A percentile compares a stretch with the other conserved stretches of the same genome.
Conservation (phyloP, 2,329 filamentous ascomycete genomes). For the Colletotrichum tropicale region DNA sequence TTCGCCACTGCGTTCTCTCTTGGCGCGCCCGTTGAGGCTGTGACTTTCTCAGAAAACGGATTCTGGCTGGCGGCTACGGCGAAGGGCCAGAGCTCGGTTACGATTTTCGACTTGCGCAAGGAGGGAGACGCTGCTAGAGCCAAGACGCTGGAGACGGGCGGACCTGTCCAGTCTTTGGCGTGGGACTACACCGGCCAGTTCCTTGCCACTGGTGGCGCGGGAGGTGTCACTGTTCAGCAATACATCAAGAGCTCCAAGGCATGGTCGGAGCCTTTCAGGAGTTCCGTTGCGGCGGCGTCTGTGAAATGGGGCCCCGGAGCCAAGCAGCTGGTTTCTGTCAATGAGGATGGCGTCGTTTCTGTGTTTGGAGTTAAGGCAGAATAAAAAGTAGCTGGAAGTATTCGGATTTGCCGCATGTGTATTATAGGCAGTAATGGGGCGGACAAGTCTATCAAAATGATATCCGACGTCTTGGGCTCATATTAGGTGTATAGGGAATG, state of each 20-base stretch:
- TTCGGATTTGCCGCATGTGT: not conserved
- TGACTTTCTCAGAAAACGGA: constrained; percentile 95
- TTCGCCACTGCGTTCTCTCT: constrained; percentile 76
- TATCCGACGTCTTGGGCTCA: constrained; percentile 12
- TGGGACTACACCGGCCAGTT: constrained; percentile 98
- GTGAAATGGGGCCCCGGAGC: constrained; percentile 81
- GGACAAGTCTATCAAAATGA: constrained; percentile 15
- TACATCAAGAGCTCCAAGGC: constrained; percentile 86
- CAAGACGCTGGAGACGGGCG: constrained; percentile 87
- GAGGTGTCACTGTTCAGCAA: constrained; percentile 85
- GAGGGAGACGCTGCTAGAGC: constrained; percentile 80
- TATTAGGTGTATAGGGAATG: not conserved
- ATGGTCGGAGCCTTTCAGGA: constrained; percentile 87
- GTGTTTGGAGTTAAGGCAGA: constrained; percentile 65
- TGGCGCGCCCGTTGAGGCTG: constrained; percentile 71
- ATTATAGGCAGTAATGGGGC: constrained; percentile 7
- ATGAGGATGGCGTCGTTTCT: constrained; percentile 75
- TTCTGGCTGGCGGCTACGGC: constrained; percentile 90
- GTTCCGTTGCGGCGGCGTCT: constrained; percentile 73
- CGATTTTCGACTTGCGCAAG: constrained; percentile 92
- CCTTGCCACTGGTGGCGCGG: constrained; percentile 79
- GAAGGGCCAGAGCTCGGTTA: constrained; percentile 77
- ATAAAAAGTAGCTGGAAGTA: not conserved
- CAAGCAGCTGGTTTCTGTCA: constrained; percentile 76
- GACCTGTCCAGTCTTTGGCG: constrained; percentile 73